Conservation (phyloP, 371 early-diverging fungal species). For the Syncephalis fuscata region DNA sequence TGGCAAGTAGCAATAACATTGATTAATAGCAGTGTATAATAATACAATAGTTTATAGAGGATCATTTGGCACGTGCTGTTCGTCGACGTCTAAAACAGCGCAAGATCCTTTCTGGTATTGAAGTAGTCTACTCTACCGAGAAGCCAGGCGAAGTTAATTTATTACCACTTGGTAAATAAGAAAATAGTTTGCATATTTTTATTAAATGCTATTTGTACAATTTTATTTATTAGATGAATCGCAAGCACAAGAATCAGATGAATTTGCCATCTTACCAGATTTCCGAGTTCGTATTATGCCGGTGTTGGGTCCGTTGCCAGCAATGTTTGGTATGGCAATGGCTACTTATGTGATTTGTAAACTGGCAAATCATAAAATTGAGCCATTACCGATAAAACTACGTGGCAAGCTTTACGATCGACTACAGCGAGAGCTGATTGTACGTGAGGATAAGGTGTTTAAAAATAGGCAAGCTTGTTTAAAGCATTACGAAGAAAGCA, state of each 20-base stretch:
- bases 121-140: conserved; percentile 87
- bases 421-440: conserved; percentile 52
- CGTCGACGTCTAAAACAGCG: conserved; percentile 47
- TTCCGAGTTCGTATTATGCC: conserved; percentile 76
- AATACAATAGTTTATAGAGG: conserved; percentile 34
- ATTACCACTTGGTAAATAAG: conserved; percentile 31
- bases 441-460: conserved; percentile 34
- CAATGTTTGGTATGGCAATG: conserved; percentile 85
- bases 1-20: conserved; percentile 20
- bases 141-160: conserved; percentile 73
- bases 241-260: conserved; percentile 62
- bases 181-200: background rate
- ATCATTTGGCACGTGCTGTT: conserved; percentile 78
- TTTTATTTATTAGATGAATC: conserved; percentile 33
- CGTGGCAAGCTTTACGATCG: conserved; percentile 55
- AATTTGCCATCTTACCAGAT: conserved; percentile 77
- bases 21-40: background rate
- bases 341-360: conserved; percentile 67
- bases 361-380: conserved; percentile 56
- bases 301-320: conserved; percentile 72
- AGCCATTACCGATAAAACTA: conserved; percentile 67
- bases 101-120: conserved; percentile 53
- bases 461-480: conserved; percentile 19
- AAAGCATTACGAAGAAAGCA: background rate
- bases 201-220: background rate